A percentile compares a stretch with the other conserved stretches of the same genome.
Conservation (phyloP, 495 filamentous ascomycete genomes). For the Hypoxylon fragiforme region DNA sequence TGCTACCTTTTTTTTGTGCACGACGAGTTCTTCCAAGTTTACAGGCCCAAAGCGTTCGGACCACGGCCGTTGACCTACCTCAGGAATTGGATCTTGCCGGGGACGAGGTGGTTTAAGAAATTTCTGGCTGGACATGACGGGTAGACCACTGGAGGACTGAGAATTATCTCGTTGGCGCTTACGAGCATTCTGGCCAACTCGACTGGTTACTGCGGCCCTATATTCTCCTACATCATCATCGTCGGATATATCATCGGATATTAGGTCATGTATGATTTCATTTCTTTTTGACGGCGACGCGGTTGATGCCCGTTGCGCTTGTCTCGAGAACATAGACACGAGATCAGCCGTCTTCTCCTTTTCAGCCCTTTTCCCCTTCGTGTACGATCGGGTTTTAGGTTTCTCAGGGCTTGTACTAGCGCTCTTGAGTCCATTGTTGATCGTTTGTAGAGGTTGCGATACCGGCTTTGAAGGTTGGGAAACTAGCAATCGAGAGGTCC, state of each 20-base stretch:
- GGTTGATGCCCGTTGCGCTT: slow-evolving; percentile 47
- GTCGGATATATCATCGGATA: slow-evolving; percentile 55
- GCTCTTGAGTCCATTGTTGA: slow-evolving; percentile 39
- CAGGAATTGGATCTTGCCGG: slow-evolving; percentile 10
- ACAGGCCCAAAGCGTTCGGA: slow-evolving; percentile 77
- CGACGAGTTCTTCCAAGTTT: slow-evolving; percentile 78
- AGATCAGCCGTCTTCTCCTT: slow-evolving; percentile 54
- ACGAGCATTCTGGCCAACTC: slow-evolving; percentile 49
- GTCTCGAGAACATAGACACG: slow-evolving; percentile 55
- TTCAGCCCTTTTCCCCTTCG: slow-evolving; percentile 42
- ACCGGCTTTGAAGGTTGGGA: slow-evolving; percentile 25
- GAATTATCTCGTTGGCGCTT: slow-evolving; percentile 45
- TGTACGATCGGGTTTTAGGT: slow-evolving; percentile 33
- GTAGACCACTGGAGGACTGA: slow-evolving; percentile 16
- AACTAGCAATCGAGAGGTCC: slow-evolving; percentile 33
- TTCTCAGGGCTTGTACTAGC: slow-evolving; percentile 58
- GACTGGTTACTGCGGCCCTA: slow-evolving; percentile 45
- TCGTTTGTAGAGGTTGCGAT: slow-evolving; percentile 12
- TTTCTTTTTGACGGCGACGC: slow-evolving; percentile 40
- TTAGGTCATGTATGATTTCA: slow-evolving; percentile 55
- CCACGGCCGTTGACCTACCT: slow-evolving; percentile 70
- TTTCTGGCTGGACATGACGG: slow-evolving; percentile 34
- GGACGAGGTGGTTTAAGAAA: slow-evolving; percentile 44
- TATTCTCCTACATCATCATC: slow-evolving; percentile 51
- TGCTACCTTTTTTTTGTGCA: slow-evolving; percentile 89